These are phyloP conservation scores for Peronospora belbahrii DNA, from an alignment of 352 stramenopile genomes.

Conservation along the genomic window DNA sequence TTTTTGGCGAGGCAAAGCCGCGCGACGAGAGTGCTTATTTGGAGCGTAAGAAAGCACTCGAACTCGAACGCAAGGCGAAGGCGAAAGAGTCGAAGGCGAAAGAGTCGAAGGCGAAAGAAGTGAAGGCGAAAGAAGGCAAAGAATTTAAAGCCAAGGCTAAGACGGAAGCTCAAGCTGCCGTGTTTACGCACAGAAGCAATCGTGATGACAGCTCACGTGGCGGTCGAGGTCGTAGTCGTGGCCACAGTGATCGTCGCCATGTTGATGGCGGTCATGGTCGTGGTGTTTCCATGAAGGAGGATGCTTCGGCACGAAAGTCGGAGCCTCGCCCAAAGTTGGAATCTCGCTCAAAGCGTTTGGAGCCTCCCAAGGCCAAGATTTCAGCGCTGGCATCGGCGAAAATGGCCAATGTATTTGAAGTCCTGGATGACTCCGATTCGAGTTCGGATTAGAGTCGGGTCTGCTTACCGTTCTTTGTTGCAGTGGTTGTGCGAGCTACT, in stretches of 20 bases:
- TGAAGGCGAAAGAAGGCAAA: conserved; percentile 6
- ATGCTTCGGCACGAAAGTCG: conserved; percentile 29
- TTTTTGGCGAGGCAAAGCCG: conserved; percentile 83
- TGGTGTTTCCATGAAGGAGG: conserved; percentile 20
- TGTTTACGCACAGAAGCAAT: conserved; percentile 7
- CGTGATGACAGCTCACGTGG: conserved; percentile 27
- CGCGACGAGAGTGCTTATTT: conserved; percentile 61
- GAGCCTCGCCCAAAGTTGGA: conserved; percentile 46
- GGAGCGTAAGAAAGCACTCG: conserved; percentile 50
- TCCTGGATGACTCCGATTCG: conserved; percentile 64
- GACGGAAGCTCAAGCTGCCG: conserved; percentile 13
- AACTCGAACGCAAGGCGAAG: conserved; percentile 25
- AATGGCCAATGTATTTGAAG: conserved; percentile 53
- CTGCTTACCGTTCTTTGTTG: conserved; percentile 10
- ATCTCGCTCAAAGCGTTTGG: conserved; percentile 37
- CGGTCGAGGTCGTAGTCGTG: conserved; percentile 32
- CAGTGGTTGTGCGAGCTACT: neutral
- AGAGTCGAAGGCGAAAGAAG: conserved; percentile 13
- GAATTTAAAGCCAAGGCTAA: conserved; percentile 4
- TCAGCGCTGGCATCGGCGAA: conserved; percentile 45
- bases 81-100: conserved; percentile 21
- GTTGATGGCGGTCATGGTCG: conserved; percentile 26
- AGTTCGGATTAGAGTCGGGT: conserved; percentile 38
- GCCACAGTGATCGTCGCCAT: conserved; percentile 28
- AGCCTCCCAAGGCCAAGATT: conserved; percentile 47